Evolutionary conservation across 768 basidiomycete species (phyloP), one percentile per base, ranked within the genome.

Genomic region (Mycena crocata): DNA sequence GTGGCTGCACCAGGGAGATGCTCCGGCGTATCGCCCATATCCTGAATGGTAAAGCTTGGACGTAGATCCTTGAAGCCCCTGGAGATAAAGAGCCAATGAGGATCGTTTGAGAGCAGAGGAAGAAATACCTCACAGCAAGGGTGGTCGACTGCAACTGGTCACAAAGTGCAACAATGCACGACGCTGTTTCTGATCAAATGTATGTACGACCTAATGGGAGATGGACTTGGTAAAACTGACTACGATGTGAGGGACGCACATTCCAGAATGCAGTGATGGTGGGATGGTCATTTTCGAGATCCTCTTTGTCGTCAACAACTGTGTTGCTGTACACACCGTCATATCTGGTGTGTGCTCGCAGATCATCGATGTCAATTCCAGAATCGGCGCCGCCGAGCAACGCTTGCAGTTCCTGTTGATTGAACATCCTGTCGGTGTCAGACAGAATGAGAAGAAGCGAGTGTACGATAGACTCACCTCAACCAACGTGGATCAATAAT

Each of bases 401-500:
- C 45, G 96, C 90, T 74, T 95, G 95, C 8, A 98, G 82, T 77
- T 98, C 97, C 74, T 94, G 92, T 69, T 97, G 96, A 76, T 98
- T 96, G 81, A 98, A 99, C 93, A 98, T 96, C 42, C 94, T 93
- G 67, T 13, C 63, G 54, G 24, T n/a, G n/a, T 26, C 24, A 58
- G 31, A 42, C 34, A 24, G 35, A 24, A 34, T 10, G 24, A 59
- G 19, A 15, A 19, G 51, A 4, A 40, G 21, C 62, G 46, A 13
- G 28, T 55, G 42, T 9, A 48, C 28, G 42, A n/a, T n/a, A n/a
- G 30, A 72, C 80, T 30, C 39, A 90, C 87, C 90, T 81, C 23
- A 96, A 84, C 93, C 93, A 98, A 71, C 93, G 92, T 0, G 89
- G 89, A 66, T 96, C 92, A 72, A 99, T 92, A 81, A 98, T 92